Base-by-base conservation (phyloP, 306 rosid species). In the Vicia sativa region DNA sequence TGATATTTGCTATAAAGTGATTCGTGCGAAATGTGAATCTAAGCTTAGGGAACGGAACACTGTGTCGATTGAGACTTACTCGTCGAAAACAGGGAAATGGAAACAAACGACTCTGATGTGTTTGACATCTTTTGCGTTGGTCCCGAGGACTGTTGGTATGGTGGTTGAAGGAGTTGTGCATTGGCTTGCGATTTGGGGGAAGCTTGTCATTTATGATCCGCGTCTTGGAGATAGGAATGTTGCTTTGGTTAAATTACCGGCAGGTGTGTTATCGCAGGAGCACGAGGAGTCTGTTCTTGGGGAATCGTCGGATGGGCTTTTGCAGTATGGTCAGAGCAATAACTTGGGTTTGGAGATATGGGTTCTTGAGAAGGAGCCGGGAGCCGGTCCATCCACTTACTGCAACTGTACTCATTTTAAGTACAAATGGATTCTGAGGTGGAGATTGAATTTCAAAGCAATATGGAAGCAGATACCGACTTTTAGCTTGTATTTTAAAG, bases 301-400 rank as follows among this genome's bases (percentile, higher is more conserved):
- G 68, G 88, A 85, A 75, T 78, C 96, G 10, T 79, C 85, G 0
- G 85, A 90, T 85, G 91, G 96, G 62, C 80, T 74, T 64, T 70
- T 90, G 79, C 91, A 69, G 72, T 90, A 85, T 73, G 89, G 95
- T 72, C 95, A 87, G 81, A 85, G 95, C 85, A 86, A 79, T 63
- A 78, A 62, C 38, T 66, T 80, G 38, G 95, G 95, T 49, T 28
- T 87, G 62, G 91, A 90, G 79, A 85, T 86, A 82, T 90, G 96
- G 96, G 48, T 78, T 49, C 95, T 85, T 25, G 78, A 73, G 74
- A 77, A 79, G 82, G 87, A 84, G 59, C 62, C 46, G 31, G 71
- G 38, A 42, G 37, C 25, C 14, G 54, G 43, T 34, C 65, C 87
- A 31, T 71, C 85, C 21, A 38, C 18, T 14, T 48, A 62, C 75